These are phyloP conservation scores for Endogone sp. DNA, from an alignment of 192 early-diverging fungal genomes.

Conservation along the genomic window DNA sequence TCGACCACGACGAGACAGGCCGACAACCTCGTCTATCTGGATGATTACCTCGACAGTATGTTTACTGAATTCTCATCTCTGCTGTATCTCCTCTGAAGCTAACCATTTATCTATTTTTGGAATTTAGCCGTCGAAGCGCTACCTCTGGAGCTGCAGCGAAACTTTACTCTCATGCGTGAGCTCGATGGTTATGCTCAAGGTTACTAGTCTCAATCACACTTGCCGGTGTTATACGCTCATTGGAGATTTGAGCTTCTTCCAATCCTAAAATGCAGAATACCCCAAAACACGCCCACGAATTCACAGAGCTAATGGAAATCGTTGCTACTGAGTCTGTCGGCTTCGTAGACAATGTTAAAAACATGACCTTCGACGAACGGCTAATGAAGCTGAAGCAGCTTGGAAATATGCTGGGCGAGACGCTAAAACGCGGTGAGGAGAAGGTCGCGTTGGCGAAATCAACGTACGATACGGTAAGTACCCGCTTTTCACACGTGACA, in stretches of 20 bases:
- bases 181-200: slow-evolving; percentile 76
- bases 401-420: slow-evolving; percentile 60
- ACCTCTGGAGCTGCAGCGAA: slow-evolving; percentile 74
- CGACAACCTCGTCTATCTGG: slow-evolving; percentile 60
- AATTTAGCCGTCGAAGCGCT: slow-evolving; percentile 66
- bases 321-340: slow-evolving; percentile 63
- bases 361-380: slow-evolving; percentile 48
- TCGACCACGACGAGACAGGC: slow-evolving; percentile 26
- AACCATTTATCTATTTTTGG: not conserved
- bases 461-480: slow-evolving; percentile 83
- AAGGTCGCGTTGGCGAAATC: slow-evolving; percentile 91
- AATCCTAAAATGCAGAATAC: no score
- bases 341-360: slow-evolving; percentile 66
- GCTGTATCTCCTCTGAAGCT: slow-evolving; percentile 28
- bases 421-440: slow-evolving; percentile 85
- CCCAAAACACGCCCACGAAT: slow-evolving; percentile 1
- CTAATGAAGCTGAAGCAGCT: slow-evolving; percentile 49
- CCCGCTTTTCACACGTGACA: no score
- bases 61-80: slow-evolving; percentile 29
- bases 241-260: no score
- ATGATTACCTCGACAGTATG: slow-evolving; percentile 93
- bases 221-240: no score
- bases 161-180: slow-evolving; percentile 93
- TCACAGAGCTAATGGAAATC: slow-evolving; percentile 66
- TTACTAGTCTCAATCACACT: no score